Evolutionary conservation across 805 yeast species (phyloP), one percentile per base, ranked within the genome.

Genomic region (Ogataea glucozyma): DNA sequence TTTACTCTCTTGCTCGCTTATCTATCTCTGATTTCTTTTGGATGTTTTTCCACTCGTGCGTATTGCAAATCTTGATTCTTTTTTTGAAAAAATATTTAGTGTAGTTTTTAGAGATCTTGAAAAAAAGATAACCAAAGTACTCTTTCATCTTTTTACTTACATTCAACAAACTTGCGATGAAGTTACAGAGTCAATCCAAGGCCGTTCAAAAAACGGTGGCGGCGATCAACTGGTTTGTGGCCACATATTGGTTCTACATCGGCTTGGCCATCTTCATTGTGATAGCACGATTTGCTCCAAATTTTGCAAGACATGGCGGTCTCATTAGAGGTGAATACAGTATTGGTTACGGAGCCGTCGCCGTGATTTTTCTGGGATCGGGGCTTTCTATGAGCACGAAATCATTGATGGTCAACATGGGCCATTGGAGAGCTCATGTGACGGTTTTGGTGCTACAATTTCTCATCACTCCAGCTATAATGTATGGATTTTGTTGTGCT

Each of bases 271-370:
- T 83, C 1, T 79, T 85, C 43, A 75, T 89, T 27, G 83, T 85
- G 7, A 71, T 88, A 24, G 93, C 96, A 0, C 75, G 82, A 52
- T 78, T 79, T 57, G 87, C 79, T 47, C 96, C 97, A 1, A 73
- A 81, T 31, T 88, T 89, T 64, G 96, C 95, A 1, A 75, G 88
- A 44, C 85, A 81, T 51, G 91, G 88, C 12, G 97, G 96, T 2
- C 69, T 80, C 12, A 78, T 88, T 26, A 70, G 75, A 47, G 90
- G 83, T 4, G 79, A 88, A 59, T 88, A 86, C 60, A 69, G 87
- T 32, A 85, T 89, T 24, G 84, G 83, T 10, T 89, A 88, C 58
- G 88, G 89, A 26, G 95, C 95, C 0, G 96, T 88, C 13, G 95
- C 95, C 0, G 66, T 86, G 33, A 89, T 89, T 46, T 88, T 89